Conservation (phyloP, 371 early-diverging fungal species). For the Mucor piriformis region DNA sequence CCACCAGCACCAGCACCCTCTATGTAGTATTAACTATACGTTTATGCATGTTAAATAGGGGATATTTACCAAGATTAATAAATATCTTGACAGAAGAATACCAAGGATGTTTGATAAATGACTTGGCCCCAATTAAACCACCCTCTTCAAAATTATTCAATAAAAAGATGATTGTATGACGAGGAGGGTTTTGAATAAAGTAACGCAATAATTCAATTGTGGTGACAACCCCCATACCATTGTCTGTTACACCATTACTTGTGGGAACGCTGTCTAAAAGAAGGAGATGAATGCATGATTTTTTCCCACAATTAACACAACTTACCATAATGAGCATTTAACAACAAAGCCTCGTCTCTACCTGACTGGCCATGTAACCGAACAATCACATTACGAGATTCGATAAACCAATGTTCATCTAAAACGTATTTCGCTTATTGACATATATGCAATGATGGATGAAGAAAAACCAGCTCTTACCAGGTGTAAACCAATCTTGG, state of each 20-base stretch:
- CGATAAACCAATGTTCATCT: conserved; percentile 54
- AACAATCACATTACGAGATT: conserved; percentile 46
- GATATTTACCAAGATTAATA: conserved; percentile 70
- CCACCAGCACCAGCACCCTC: conserved; percentile 86
- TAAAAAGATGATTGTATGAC: conserved; percentile 72
- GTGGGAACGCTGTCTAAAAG: conserved; percentile 71
- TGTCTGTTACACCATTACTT: conserved; percentile 84
- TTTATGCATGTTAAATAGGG: background rate
- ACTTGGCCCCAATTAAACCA: conserved; percentile 72
- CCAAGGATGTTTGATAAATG: conserved; percentile 83
- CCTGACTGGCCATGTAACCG: conserved; percentile 26
- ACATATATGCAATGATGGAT: no score
- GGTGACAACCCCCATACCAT: conserved; percentile 77
- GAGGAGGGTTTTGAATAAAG: conserved; percentile 59
- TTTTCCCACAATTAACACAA: background rate
- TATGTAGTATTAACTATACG: no score
- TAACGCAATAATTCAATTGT: conserved; percentile 73
- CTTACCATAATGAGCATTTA: conserved; percentile 60
- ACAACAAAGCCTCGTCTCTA: conserved; percentile 43
- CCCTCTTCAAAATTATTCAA: conserved; percentile 90
- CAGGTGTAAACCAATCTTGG: conserved; percentile 29
- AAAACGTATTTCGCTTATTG: no score
- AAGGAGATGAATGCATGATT: background rate
- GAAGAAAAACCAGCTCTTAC: conserved; percentile 33
- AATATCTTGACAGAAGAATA: conserved; percentile 71